Evolutionary conservation across 75 land plant genomes (phyloP).

Genomic region (Cryptomeria japonica): DNA sequence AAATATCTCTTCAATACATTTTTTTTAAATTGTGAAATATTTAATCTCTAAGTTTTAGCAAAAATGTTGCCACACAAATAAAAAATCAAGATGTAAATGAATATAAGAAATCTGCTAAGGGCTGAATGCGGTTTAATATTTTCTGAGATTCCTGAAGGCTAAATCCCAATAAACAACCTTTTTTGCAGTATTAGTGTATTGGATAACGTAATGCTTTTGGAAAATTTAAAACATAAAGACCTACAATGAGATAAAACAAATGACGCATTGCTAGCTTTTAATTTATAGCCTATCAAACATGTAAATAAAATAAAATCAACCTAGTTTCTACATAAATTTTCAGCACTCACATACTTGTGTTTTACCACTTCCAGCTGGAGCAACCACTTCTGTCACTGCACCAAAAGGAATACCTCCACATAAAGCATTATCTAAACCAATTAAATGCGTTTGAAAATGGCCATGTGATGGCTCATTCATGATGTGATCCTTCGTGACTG

Average conservation of each 20-base stretch:
- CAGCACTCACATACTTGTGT: constrained; percentile 58
- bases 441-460: constrained; percentile 70
- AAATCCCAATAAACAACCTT: neutral
- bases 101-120: neutral
- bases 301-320: neutral
- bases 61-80: neutral
- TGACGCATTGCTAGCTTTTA: neutral
- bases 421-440: constrained; percentile 66
- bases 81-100: neutral
- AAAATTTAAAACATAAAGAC: neutral
- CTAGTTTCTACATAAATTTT: neutral
- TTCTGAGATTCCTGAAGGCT: neutral
- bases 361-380: constrained; percentile 89
- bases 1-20: no score
- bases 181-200: neutral
- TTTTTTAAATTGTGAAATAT: no score
- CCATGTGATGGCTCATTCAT: constrained; percentile 38
- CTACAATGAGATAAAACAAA: neutral
- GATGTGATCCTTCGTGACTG: constrained; percentile 46
- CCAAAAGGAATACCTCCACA: constrained; percentile 92
- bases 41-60: neutral
- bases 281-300: neutral
- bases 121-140: neutral
- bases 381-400: constrained; percentile 81
- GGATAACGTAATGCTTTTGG: neutral